These are phyloP conservation scores for Porphyrellus cyaneotinctus DNA, from an alignment of 768 basidiomycete species.

Conservation along the genomic window DNA sequence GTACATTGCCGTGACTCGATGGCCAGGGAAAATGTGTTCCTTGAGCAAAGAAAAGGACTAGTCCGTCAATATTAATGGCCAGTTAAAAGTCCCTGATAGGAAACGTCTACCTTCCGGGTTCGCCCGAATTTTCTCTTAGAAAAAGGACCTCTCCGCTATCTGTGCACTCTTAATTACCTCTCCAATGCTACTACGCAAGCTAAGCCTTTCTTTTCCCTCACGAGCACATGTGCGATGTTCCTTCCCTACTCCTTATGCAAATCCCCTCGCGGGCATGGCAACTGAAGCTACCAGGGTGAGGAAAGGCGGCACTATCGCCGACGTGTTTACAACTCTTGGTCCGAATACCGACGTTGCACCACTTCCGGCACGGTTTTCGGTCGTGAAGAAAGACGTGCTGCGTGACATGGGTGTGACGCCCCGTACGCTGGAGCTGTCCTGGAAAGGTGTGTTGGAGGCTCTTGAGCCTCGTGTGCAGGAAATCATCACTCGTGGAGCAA, in stretches of 20 bases:
- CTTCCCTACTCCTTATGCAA: not conserved
- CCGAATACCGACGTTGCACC: constrained; percentile 33
- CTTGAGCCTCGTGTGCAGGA: constrained; percentile 45
- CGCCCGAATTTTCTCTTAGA: too few species aligned
- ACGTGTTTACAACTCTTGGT: constrained; percentile 44
- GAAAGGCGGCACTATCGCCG: constrained; percentile 40
- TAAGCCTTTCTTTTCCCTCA: not conserved
- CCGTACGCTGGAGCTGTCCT: constrained; percentile 40
- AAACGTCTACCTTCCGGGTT: too few species aligned
- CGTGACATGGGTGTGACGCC: constrained; percentile 28
- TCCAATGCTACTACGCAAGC: constrained; percentile 3
- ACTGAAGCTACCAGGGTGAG: constrained; percentile 13
- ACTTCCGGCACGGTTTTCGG: constrained; percentile 55
- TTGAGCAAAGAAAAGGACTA: too few species aligned
- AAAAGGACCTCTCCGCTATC: too few species aligned
- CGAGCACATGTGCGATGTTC: not conserved
- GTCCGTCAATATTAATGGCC: too few species aligned
- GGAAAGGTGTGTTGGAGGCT: constrained; percentile 51
- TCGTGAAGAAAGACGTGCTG: constrained; percentile 56
- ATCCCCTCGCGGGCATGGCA: not conserved
- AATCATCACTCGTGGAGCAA: constrained; percentile 43
- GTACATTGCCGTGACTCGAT: too few species aligned
- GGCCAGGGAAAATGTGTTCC: too few species aligned
- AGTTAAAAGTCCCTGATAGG: too few species aligned
- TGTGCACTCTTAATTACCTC: too few species aligned